Percentiles rank a stretch among this genome's conserved stretches.
Evolutionary conservation across 805 yeast species (phyloP).

Genomic region (Komagataella ulmi): DNA sequence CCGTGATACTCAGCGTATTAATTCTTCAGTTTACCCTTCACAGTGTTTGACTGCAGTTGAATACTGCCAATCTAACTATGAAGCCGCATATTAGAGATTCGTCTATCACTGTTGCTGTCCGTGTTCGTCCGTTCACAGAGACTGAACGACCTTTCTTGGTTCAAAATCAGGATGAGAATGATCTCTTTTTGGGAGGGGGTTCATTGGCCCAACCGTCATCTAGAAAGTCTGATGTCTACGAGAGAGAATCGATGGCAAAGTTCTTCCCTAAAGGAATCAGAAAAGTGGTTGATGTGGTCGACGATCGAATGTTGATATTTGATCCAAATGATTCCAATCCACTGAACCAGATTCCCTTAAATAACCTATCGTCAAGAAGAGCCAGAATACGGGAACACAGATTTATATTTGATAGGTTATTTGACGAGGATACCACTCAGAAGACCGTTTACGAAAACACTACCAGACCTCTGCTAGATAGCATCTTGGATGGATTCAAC

Average conservation of each 20-base stretch:
- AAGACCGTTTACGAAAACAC: constrained; percentile 54
- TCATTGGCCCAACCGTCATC: constrained; percentile 17
- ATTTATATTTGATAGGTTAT: constrained; percentile 71
- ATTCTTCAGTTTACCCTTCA: background rate
- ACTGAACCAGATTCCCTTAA: constrained; percentile 23
- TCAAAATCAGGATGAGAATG: constrained; percentile 4
- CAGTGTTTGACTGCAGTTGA: background rate
- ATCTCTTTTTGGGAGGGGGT: constrained; percentile 40
- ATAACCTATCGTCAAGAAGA: constrained; percentile 22
- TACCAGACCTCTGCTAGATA: constrained; percentile 58
- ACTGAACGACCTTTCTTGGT: constrained; percentile 38
- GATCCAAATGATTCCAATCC: constrained; percentile 76
- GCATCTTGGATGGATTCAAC: constrained; percentile 74
- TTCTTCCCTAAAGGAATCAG: constrained; percentile 39
- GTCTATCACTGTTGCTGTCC: constrained; percentile 62
- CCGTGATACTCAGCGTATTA: background rate
- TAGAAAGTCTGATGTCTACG: constrained; percentile 7
- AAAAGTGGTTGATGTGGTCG: constrained; percentile 66
- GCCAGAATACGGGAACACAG: constrained; percentile 48
- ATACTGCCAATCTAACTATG: background rate
- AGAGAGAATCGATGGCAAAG: constrained; percentile 2
- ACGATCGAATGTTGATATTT: constrained; percentile 73
- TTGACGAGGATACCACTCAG: constrained; percentile 55
- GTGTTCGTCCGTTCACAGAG: constrained; percentile 74
- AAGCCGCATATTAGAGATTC: constrained; percentile 23